A percentile compares a stretch with the other conserved stretches of the same genome.
Conservation (phyloP, 768 basidiomycete genomes). For the Hydnomerulius pinastri region DNA sequence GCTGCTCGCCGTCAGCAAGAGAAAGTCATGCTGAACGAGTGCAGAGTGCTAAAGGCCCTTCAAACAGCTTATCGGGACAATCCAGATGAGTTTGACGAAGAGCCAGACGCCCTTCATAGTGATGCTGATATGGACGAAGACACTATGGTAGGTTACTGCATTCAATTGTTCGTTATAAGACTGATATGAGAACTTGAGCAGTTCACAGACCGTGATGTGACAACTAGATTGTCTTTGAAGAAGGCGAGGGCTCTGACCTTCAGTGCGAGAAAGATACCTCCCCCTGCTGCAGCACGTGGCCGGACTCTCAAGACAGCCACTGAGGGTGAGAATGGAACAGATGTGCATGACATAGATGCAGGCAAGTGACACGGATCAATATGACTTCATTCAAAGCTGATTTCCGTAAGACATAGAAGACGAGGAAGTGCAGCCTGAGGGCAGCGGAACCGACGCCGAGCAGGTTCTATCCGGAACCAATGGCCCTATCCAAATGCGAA, state of each 20-base stretch:
- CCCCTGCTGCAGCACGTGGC: neutral
- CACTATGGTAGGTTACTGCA: neutral
- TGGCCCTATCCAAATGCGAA: neutral
- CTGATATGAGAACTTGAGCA: neutral
- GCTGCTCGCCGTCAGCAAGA: neutral
- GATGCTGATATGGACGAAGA: slow-evolving; percentile 4
- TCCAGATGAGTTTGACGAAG: neutral
- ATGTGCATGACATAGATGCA: neutral
- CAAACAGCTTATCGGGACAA: neutral
- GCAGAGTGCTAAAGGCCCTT: neutral
- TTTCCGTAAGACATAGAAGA: no score
- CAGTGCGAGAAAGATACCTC: neutral
- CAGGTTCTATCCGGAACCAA: neutral
- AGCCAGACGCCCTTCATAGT: neutral
- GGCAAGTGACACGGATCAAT: neutral
- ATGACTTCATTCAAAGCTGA: neutral
- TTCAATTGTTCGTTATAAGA: no score
- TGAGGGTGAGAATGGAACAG: no score
- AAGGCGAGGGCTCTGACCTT: neutral
- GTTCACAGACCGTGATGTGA: neutral
- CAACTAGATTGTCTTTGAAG: neutral
- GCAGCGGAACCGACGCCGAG: no score
- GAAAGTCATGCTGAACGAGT: neutral
- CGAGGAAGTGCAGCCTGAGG: no score
- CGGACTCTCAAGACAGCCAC: no score